A percentile compares a stretch with the other conserved stretches of the same genome.
Evolutionary conservation across 2,329 filamentous ascomycete species (phyloP).

Genomic region (Davidsoniella neocaledoniae): DNA sequence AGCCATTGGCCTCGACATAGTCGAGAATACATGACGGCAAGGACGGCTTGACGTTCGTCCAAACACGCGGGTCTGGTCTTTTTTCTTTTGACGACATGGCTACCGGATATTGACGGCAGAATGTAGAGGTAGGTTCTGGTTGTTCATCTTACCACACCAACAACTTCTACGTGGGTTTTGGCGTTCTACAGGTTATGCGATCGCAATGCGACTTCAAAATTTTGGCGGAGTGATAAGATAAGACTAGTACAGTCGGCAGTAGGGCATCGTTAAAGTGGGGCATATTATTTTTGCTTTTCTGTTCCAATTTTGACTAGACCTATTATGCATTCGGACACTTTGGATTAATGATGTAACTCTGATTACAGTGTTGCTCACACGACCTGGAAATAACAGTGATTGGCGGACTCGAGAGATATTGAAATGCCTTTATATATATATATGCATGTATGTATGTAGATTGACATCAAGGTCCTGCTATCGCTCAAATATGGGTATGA

Average conservation of each 20-base stretch:
- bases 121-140: not conserved
- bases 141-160: not conserved
- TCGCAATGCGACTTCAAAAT: slow-evolving; percentile 8
- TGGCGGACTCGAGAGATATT: no score
- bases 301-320: no score
- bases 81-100: slow-evolving; percentile 15
- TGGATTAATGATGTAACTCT: no score
- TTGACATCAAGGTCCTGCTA: no score
- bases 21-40: slow-evolving; percentile 61
- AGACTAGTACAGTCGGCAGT: not conserved
- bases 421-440: no score
- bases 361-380: no score
- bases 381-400: no score
- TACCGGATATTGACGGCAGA: not conserved
- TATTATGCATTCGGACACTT: no score
- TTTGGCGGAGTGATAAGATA: slow-evolving; percentile 12
- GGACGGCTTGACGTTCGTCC: slow-evolving; percentile 23
- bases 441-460: no score
- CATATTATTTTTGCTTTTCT: not conserved
- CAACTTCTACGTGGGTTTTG: not conserved
- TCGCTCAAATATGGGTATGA: no score
- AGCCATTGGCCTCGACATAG: slow-evolving; percentile 70
- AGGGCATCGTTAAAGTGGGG: not conserved
- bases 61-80: slow-evolving; percentile 30
- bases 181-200: not conserved